A percentile compares a stretch with the other conserved stretches of the same genome.
Conservation (phyloP, 129 eudicot species). For the Flaveria sonorensis region DNA sequence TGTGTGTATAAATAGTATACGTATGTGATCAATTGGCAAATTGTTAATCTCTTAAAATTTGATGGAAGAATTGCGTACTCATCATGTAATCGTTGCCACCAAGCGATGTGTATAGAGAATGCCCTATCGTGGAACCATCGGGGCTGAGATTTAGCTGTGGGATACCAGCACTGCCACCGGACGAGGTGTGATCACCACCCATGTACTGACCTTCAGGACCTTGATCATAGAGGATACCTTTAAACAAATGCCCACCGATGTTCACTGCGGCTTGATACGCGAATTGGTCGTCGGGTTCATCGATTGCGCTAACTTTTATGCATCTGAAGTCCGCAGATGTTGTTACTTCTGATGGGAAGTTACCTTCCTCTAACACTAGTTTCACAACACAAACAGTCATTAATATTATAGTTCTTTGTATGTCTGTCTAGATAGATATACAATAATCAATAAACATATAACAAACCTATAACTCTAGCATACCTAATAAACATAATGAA, state of each 20-base stretch:
- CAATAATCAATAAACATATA: too few species aligned
- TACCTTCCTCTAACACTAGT: slow-evolving; percentile 66
- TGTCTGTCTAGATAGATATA: neutral
- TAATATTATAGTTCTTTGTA: neutral
- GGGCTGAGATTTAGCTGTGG: slow-evolving; percentile 54
- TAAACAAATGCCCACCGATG: slow-evolving; percentile 82
- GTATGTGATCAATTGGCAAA: neutral
- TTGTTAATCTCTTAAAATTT: slow-evolving; percentile 52
- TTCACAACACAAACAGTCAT: slow-evolving; percentile 11
- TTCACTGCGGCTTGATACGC: slow-evolving; percentile 84
- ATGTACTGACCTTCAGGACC: slow-evolving; percentile 63
- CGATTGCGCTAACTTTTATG: slow-evolving; percentile 75
- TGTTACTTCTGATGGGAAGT: slow-evolving; percentile 84
- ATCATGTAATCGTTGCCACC: slow-evolving; percentile 61
- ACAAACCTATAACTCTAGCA: too few species aligned
- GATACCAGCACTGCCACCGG: slow-evolving; percentile 42
- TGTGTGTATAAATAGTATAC: neutral
- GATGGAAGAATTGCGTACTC: slow-evolving; percentile 93
- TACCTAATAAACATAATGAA: too few species aligned
- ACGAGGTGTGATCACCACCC: slow-evolving; percentile 60
- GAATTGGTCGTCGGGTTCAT: slow-evolving; percentile 63
- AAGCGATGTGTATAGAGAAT: slow-evolving; percentile 48
- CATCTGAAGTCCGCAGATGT: slow-evolving; percentile 69
- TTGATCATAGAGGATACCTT: slow-evolving; percentile 82
- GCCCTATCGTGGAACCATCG: slow-evolving; percentile 41